Base-by-base conservation (phyloP, 257 asterid genomes). In the Rhazya stricta region DNA sequence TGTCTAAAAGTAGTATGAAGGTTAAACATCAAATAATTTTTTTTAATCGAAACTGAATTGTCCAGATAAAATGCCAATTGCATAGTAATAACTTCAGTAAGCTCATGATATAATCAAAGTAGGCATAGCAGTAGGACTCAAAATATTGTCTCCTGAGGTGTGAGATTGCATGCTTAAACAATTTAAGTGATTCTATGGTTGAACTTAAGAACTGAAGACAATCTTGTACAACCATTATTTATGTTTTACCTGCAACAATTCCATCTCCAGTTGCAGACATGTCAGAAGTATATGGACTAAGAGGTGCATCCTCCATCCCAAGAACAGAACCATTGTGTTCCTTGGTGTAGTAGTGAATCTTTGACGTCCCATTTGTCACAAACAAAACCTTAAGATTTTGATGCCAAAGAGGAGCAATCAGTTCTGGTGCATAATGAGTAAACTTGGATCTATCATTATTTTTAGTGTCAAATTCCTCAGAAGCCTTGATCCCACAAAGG, bases 221-320 rank as follows among this genome's bases (percentile, higher is more conserved):
- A 34, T 30, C 29, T 37, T 21, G 30, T 65, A 37, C 5, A 37
- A 63, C 34, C 1, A 37, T 37, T 6, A 37, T 3, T 54, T 43
- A 51, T 58, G 68, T 71, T 36, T 58, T 88, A 89, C 99, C 99
- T 86, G 99, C 97, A 80, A 91, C 89, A 63, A 94, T 78, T 72
- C 97, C 99, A 66, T 94, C 99, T 74, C 97, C 97, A 11, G 96
- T 81, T 65, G 96, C 96, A 73, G 99, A 90, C 96, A 92, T 92
- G 72, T 94, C 97, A 11, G 92, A 83, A 61, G 97, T 94, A 77
- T 83, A 94, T 68, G 99, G 97, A 73, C 96, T 90, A 42, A 92
- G 63, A 9, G 97, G 97, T 37, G 91, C 88, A 78, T 92, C 99
- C 86, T 94, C 99, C 96, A 90, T 84, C 42, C 99, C 99, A 32